Evolutionary conservation across 2,329 filamentous ascomycete species (phyloP), one percentile per base, ranked within the genome.

Genomic region (Ophiostoma pallidulum): DNA sequence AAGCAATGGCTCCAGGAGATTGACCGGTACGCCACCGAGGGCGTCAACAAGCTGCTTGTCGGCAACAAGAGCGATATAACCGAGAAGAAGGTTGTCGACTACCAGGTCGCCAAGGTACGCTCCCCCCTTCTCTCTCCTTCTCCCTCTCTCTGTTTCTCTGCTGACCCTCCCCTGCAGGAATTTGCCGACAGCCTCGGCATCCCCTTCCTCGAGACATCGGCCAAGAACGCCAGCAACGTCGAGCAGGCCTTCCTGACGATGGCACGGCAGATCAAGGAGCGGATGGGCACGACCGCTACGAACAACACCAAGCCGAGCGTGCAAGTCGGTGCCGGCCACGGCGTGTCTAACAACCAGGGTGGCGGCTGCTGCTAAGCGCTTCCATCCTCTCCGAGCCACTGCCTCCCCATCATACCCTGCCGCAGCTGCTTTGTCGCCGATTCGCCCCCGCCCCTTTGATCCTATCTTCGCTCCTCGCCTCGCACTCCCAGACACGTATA

Each of bases 1-100:
- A 97, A 98, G 86, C 92, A 98, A 78, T 98, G 92, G 92, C 81
- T 98, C 54, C 92, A 98, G 71, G 92, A 98, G 75, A 98, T 98
- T 61, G 92, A 98, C 75, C 84, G 92, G 68, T 97, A 98, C 64
- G 92, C 92, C 60, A 98, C 92, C 58, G 92, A 98, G 73, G 92
- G 92, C 57, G 92, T 98, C 64, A 98, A 98, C 82, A 98, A 98
- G 80, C 79, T 98, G 57, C 82, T 98, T 53, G 91, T 98, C 54
- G 92, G 92, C 64, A 98, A 98, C 85, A 98, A 98, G 85, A 95
- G 89, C 72, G 92, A 98, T 86, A 97, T 98, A 89, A 82, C 91
- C 51, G 92, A 98, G 74, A 98, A 98, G 86, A 98, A 97, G 78
- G 92, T 97, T 35, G 92, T 98, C 54, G 92, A 98, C 70, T 98